Percentiles rank a stretch among this genome's conserved stretches.
Conservation (phyloP, 202 grass and related monocot genomes). For the Zizania palustris region DNA sequence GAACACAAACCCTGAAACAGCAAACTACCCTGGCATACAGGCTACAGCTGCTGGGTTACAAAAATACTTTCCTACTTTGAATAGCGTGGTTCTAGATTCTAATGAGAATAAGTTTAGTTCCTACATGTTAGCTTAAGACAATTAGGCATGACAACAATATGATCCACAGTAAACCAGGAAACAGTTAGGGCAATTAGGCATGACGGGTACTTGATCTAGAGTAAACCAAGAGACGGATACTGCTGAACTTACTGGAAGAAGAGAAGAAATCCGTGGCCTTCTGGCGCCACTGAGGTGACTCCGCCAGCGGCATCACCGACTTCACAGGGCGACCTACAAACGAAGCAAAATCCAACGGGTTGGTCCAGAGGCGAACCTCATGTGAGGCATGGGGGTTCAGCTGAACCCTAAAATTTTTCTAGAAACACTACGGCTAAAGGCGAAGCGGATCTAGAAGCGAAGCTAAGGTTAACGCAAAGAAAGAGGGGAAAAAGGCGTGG, state of each 20-base stretch:
- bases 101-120: background rate
- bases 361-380: too few species aligned
- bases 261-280: slow-evolving; percentile 84
- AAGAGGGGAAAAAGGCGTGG: too few species aligned
- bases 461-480: too few species aligned
- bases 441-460: too few species aligned
- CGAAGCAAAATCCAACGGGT: background rate
- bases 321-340: slow-evolving; percentile 16
- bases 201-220: background rate
- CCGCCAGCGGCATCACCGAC: slow-evolving; percentile 56
- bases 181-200: background rate
- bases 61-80: too few species aligned
- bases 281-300: slow-evolving; percentile 62
- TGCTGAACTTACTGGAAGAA: slow-evolving; percentile 55
- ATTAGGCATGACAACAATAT: background rate
- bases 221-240: background rate
- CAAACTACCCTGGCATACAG: background rate
- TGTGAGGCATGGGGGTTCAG: too few species aligned
- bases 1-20: background rate
- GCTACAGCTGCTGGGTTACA: background rate
- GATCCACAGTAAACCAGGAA: background rate
- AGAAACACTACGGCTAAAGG: too few species aligned
- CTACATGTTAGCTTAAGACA: background rate
- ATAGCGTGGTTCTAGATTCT: background rate
- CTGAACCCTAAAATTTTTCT: too few species aligned